These are phyloP conservation scores for Ceriops tagal DNA, from an alignment of 345 rosid genomes.

Conservation along the genomic window DNA sequence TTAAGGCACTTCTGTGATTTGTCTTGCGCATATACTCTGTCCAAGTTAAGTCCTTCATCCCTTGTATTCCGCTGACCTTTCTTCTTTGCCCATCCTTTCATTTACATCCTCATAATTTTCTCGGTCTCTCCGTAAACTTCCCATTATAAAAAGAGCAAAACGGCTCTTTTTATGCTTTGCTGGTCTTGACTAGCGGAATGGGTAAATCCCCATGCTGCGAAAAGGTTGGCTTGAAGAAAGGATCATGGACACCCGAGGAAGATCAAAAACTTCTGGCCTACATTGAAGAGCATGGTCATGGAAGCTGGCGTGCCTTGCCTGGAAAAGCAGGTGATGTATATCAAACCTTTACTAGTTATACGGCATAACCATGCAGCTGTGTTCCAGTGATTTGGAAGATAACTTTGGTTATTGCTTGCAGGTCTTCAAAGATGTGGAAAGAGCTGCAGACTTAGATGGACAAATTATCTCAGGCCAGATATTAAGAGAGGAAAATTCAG, in stretches of 20 bases:
- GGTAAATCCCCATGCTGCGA: slow-evolving; percentile 12
- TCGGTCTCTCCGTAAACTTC: not conserved
- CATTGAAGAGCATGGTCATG: slow-evolving; percentile 19
- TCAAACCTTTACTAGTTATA: too few species aligned
- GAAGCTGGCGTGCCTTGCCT: slow-evolving; percentile 21
- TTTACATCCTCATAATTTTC: slow-evolving; percentile 22
- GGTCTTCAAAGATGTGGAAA: slow-evolving; percentile 26
- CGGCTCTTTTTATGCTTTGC: slow-evolving; percentile 9
- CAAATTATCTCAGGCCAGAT: slow-evolving; percentile 18
- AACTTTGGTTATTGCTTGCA: not conserved
- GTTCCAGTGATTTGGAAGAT: not conserved
- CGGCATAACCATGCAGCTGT: not conserved
- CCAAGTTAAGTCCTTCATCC: slow-evolving; percentile 31
- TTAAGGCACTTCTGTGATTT: slow-evolving; percentile 25
- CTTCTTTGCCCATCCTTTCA: slow-evolving; percentile 32
- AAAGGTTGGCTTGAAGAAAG: slow-evolving; percentile 16
- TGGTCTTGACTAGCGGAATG: slow-evolving; percentile 10
- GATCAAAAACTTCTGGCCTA: slow-evolving; percentile 17
- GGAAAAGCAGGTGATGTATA: slow-evolving; percentile 14
- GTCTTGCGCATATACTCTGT: slow-evolving; percentile 18
- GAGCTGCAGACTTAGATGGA: slow-evolving; percentile 27
- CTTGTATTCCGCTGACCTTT: slow-evolving; percentile 44
- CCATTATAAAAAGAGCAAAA: slow-evolving; percentile 19
- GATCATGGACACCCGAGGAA: slow-evolving; percentile 18
- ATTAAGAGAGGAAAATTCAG: slow-evolving; percentile 22